phyloP scores from a whole-genome alignment of 1,139 yeast genomes.

The Nematodospora anomalae region DNA sequence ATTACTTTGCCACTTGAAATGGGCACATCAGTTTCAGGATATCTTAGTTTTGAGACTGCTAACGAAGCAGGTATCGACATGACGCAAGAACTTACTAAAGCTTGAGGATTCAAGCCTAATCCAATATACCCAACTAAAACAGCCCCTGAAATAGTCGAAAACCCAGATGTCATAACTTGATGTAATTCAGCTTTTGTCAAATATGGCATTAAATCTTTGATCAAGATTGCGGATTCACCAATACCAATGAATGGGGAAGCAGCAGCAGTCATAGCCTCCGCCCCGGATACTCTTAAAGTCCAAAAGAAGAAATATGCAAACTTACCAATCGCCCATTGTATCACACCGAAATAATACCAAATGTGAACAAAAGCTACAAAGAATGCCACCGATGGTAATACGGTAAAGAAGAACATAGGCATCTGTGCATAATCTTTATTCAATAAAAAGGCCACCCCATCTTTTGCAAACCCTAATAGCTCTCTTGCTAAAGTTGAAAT shows the following conservation, averaged over 20 bases:
- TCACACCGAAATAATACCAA: constrained; percentile 58
- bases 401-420: constrained; percentile 57
- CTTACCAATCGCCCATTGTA: constrained; percentile 64
- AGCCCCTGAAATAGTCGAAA: constrained; percentile 67
- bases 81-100: constrained; percentile 65
- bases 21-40: constrained; percentile 61
- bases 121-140: constrained; percentile 67
- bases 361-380: constrained; percentile 65
- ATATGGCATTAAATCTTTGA: constrained; percentile 62
- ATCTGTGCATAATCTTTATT: constrained; percentile 36
- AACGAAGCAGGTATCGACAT: constrained; percentile 72
- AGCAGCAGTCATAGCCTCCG: constrained; percentile 68
- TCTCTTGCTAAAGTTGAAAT: constrained; percentile 60
- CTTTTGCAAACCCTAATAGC: constrained; percentile 59
- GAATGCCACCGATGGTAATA: constrained; percentile 62
- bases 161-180: constrained; percentile 66
- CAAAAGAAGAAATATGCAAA: constrained; percentile 63
- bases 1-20: constrained; percentile 51
- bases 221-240: constrained; percentile 65
- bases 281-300: constrained; percentile 62
- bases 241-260: constrained; percentile 72
- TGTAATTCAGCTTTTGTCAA: constrained; percentile 65
- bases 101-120: constrained; percentile 64
- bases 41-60: constrained; percentile 62
- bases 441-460: constrained; percentile 64